phyloP scores from a whole-genome alignment of 768 basidiomycete genomes.

The Kockovaella imperatae region DNA sequence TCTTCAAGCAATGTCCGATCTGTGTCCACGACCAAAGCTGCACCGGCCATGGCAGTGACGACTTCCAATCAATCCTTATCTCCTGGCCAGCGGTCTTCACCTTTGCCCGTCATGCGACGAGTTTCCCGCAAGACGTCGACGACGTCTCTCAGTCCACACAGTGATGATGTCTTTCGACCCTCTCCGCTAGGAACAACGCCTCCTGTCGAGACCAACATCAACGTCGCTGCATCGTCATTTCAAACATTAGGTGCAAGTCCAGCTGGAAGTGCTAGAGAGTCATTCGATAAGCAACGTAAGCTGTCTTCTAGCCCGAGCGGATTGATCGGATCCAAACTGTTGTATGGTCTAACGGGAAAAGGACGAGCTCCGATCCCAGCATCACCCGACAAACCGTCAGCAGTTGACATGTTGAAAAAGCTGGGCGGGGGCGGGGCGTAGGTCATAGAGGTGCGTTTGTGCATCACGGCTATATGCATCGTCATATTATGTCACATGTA shows the following conservation, averaged over 20 bases:
- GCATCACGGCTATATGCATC: background rate
- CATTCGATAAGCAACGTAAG: background rate
- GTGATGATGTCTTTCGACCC: background rate
- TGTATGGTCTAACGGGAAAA: background rate
- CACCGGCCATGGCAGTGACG: slow-evolving; percentile 28
- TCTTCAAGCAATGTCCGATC: slow-evolving; percentile 8
- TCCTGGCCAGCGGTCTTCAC: too few relatives aligned
- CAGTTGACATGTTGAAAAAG: slow-evolving; percentile 26
- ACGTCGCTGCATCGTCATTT: too few relatives aligned
- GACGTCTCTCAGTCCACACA: background rate
- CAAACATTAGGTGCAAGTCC: too few relatives aligned
- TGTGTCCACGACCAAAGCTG: slow-evolving; percentile 3
- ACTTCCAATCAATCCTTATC: slow-evolving; percentile 6
- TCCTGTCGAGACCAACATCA: too few relatives aligned
- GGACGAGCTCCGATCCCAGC: background rate
- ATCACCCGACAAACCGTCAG: slow-evolving; percentile 7
- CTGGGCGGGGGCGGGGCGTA: slow-evolving; percentile 12
- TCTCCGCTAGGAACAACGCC: too few relatives aligned
- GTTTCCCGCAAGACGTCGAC: background rate
- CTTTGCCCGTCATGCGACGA: too few relatives aligned
- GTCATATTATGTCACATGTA: background rate
- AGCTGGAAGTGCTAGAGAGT: too few relatives aligned
- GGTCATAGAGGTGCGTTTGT: background rate
- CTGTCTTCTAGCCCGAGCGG: background rate
- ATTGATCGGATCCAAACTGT: background rate